Evolutionary conservation across 2,329 filamentous ascomycete species (phyloP).

Genomic region (Ophiostoma angusticollis): DNA sequence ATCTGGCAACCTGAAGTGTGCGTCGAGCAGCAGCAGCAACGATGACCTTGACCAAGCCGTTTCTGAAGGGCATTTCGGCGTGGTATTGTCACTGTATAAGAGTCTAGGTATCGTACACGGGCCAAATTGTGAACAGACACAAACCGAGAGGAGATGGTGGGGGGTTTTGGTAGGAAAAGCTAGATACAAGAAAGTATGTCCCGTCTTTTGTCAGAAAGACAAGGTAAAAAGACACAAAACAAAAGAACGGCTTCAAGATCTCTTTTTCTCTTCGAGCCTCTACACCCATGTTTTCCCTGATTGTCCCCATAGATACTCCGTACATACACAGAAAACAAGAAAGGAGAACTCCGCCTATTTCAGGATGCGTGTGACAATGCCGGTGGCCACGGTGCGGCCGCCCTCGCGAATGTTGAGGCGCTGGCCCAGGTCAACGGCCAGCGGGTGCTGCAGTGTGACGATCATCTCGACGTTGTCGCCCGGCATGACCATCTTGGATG

Average conservation of each 20-base stretch:
- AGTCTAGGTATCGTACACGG: not conserved
- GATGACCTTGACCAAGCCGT: no score
- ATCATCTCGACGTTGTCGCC: conserved; percentile 99
- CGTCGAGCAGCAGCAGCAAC: no score
- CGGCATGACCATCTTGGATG: conserved; percentile 81
- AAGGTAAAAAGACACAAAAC: no score
- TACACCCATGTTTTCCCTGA: not conserved
- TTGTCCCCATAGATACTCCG: no score
- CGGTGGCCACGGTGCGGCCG: conserved; percentile 77
- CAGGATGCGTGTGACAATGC: conserved; percentile 63
- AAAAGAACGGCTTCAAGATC: no score
- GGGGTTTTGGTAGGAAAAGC: conserved; percentile 13
- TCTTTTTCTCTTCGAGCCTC: conserved; percentile 1
- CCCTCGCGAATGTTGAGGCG: conserved; percentile 98
- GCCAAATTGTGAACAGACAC: conserved; percentile 15
- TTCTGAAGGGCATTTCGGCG: not conserved
- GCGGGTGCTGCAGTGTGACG: conserved; percentile 68
- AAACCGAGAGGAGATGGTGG: conserved; percentile 11
- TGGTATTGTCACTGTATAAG: not conserved
- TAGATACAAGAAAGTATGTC: conserved; percentile 4
- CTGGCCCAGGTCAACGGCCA: conserved; percentile 82
- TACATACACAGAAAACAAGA: no score
- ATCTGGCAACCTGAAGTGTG: no score
- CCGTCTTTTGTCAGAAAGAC: not conserved
- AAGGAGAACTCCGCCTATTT: conserved; percentile 35